Conservation (phyloP, 148 eudicot species). For the Chenopodium album region DNA sequence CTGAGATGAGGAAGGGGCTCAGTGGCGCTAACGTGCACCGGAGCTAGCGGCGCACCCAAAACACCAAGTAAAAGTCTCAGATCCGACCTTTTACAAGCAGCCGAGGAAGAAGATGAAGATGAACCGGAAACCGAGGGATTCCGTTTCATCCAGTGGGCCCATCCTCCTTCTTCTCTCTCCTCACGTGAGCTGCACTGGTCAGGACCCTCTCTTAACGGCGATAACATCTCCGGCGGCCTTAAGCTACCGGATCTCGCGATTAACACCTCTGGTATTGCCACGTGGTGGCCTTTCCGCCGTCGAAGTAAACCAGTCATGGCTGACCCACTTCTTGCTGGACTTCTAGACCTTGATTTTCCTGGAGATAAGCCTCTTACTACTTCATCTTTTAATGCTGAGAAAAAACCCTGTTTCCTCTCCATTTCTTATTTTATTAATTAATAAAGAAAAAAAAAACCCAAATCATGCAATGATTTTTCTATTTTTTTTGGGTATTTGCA, state of each 20-base stretch:
- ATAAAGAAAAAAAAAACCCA: constrained; percentile 4
- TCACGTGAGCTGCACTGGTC: constrained; percentile 55
- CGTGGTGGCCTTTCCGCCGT: constrained; percentile 29
- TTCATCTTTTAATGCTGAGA: constrained; percentile 69
- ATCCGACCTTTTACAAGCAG: constrained; percentile 59
- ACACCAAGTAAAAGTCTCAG: constrained; percentile 85
- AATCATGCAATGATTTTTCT: neutral
- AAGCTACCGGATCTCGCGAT: constrained; percentile 35
- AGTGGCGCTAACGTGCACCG: constrained; percentile 64
- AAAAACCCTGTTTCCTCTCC: constrained; percentile 80
- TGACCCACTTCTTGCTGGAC: constrained; percentile 52
- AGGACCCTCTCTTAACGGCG: constrained; percentile 84
- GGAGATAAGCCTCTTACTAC: constrained; percentile 83
- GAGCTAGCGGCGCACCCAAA: constrained; percentile 93
- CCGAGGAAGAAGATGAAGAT: constrained; percentile 22
- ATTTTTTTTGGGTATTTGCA: neutral
- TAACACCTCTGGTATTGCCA: constrained; percentile 24
- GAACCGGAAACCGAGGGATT: constrained; percentile 36
- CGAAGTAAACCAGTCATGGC: constrained; percentile 53
- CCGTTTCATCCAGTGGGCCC: constrained; percentile 47
- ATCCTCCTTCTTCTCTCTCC: constrained; percentile 35
- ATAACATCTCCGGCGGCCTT: constrained; percentile 44
- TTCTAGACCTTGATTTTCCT: constrained; percentile 54
- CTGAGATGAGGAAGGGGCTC: constrained; percentile 83
- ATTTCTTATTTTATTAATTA: constrained; percentile 12